Conservation (phyloP, 2,329 filamentous ascomycete genomes). For the Sarocladiaceae sp. region DNA sequence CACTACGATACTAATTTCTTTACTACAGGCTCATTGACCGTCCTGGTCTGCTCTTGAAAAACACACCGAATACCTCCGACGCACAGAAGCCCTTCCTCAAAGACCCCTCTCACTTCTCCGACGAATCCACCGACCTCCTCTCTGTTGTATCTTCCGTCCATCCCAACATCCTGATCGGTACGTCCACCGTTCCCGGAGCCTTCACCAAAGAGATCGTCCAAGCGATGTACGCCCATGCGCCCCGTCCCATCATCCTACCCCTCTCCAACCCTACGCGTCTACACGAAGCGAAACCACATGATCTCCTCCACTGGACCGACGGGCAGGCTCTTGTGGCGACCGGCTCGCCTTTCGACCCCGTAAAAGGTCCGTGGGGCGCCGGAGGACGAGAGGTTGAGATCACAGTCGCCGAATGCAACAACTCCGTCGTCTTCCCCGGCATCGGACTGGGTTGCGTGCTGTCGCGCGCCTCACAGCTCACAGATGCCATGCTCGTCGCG, state of each 20-base stretch:
- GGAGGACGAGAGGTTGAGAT: conserved; percentile 38
- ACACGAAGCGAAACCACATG: conserved; percentile 73
- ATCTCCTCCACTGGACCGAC: conserved; percentile 71
- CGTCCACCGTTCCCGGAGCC: conserved; percentile 68
- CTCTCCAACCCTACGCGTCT: conserved; percentile 80
- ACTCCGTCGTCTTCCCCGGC: conserved; percentile 77
- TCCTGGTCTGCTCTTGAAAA: conserved; percentile 61
- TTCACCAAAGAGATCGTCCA: conserved; percentile 70
- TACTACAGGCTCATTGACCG: conserved; percentile 68
- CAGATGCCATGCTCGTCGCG: conserved; percentile 74
- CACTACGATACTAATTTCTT: neutral
- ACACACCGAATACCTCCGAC: conserved; percentile 53
- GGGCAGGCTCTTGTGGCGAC: conserved; percentile 76
- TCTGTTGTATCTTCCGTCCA: conserved; percentile 64
- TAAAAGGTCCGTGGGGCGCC: conserved; percentile 51
- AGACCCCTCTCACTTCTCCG: conserved; percentile 56
- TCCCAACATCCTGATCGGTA: conserved; percentile 78
- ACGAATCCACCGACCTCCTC: conserved; percentile 51
- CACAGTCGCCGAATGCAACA: conserved; percentile 75
- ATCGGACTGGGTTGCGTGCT: conserved; percentile 77
- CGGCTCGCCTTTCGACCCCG: conserved; percentile 73
- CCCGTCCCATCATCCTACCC: conserved; percentile 72
- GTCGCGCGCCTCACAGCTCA: conserved; percentile 58
- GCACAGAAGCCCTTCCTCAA: conserved; percentile 65
- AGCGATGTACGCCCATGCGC: conserved; percentile 68